Base-by-base conservation (phyloP, 140 eudicot species). In the Bidens hawaiensis region DNA sequence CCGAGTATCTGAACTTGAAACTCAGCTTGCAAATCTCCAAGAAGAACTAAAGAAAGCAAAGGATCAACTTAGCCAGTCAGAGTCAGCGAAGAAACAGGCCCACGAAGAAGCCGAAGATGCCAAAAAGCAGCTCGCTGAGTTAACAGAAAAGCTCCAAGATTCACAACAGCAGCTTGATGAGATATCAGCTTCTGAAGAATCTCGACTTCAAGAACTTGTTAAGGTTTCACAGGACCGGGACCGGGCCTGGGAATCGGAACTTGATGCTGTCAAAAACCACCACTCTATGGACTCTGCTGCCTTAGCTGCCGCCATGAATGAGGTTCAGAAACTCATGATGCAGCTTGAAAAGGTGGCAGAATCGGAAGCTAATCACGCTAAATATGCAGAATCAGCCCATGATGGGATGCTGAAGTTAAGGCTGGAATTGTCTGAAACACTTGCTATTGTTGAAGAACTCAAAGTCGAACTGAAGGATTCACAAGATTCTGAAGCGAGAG, bases 181-280 rank as follows among this genome's bases (percentile, higher is more conserved):
- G 45, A 78, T 93, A 51, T 88, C 96, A 3, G 87, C 84, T 45
- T 85, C 86, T 3, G 99, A 93, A 31, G 95, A 88, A 52, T 61
- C 81, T 28, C 89, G 96, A 9, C 53, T 93, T 57, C 93, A 76
- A 59, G 99, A 93, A 51, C 85, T 93, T 30, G 78, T 95, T 38
- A 82, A 85, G 77, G 68, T 93, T 64, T 93, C 99, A n/a, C 99
- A 93, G 50, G 99, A 93, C 11, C 84, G 99, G 4, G 99, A 93
- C 47, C 77, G 83, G 25, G 97, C 79, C 2, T 93, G 99, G 99
- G 85, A 88, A 67, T 88, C 95, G 6, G 99, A 93, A 60, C 88
- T 93, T 0, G 97, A 93, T 52, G 99, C 99, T 34, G 80, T 88
- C 18, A 90, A 85, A 64, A 88, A 83, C 62, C 99, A 93, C 27